Conservation (phyloP, 805 yeast species). For the Myxozyma vanderwaltii region DNA sequence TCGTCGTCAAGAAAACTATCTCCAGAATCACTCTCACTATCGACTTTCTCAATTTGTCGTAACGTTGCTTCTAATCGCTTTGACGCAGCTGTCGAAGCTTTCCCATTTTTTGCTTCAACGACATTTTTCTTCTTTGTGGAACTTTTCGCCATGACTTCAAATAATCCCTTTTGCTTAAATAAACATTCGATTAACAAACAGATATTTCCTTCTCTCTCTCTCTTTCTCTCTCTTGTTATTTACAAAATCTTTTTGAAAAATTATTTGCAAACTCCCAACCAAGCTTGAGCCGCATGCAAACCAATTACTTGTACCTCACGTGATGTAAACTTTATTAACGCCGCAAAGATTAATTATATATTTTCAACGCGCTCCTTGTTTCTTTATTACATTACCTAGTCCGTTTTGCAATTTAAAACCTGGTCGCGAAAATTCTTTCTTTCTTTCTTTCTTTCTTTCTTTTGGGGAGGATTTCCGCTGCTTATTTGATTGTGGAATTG, state of each 20-base stretch:
- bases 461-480: no score
- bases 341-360: no score
- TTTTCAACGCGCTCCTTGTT: no score
- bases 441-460: no score
- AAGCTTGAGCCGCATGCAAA: constrained; percentile 8
- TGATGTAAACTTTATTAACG: no score
- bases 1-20: constrained; percentile 39
- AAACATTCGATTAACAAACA: no score
- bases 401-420: no score
- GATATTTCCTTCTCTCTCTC: not conserved
- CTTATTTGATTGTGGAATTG: no score
- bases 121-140: not conserved
- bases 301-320: no score
- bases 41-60: constrained; percentile 39
- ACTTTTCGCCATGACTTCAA: constrained; percentile 1
- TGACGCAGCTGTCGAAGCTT: not conserved
- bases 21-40: constrained; percentile 41
- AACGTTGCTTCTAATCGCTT: constrained; percentile 10
- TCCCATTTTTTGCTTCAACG: not conserved
- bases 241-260: not conserved
- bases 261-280: constrained; percentile 11
- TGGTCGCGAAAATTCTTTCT: no score
- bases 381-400: no score
- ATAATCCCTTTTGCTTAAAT: no score
- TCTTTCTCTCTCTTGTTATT: not conserved